These are phyloP conservation scores for Eragrostis tef DNA, from an alignment of 202 grass and related monocot species.

Conservation along the genomic window DNA sequence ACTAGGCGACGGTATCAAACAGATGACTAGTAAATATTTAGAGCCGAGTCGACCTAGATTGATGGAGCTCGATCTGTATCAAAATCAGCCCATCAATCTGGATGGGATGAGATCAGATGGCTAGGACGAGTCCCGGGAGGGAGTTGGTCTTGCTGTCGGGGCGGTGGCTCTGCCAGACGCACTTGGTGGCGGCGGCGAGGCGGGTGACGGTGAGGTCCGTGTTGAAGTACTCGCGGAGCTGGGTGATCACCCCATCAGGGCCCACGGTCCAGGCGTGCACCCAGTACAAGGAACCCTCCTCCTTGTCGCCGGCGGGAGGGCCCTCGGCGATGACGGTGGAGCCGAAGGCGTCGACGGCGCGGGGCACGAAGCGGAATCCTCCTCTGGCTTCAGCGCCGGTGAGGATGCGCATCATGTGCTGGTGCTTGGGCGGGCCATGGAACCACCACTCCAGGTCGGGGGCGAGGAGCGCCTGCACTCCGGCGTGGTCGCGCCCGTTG, in stretches of 20 bases:
- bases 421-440: slow-evolving; percentile 83
- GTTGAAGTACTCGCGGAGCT: slow-evolving; percentile 92
- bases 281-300: slow-evolving; percentile 69
- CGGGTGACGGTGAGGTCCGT: slow-evolving; percentile 83
- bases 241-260: slow-evolving; percentile 77
- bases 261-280: slow-evolving; percentile 91
- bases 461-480: slow-evolving; percentile 63
- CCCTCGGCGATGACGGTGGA: slow-evolving; percentile 68
- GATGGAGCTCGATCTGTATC: too few species aligned
- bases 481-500: slow-evolving; percentile 56
- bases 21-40: too few species aligned
- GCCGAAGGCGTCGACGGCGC: slow-evolving; percentile 60
- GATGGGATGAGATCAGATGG: not conserved
- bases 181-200: slow-evolving; percentile 48
- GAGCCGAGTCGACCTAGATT: too few species aligned
- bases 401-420: slow-evolving; percentile 94
- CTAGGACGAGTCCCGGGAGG: slow-evolving; percentile 76
- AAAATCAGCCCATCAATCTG: too few species aligned
- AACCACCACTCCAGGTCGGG: slow-evolving; percentile 98
- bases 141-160: slow-evolving; percentile 53
- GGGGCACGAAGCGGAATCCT: slow-evolving; percentile 56
- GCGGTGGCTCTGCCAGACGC: slow-evolving; percentile 69
- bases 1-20: too few species aligned
- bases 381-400: slow-evolving; percentile 27
- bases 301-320: too few species aligned